Base-by-base conservation (phyloP, 2,329 filamentous ascomycete species). In the Cladophialophora psammophila region DNA sequence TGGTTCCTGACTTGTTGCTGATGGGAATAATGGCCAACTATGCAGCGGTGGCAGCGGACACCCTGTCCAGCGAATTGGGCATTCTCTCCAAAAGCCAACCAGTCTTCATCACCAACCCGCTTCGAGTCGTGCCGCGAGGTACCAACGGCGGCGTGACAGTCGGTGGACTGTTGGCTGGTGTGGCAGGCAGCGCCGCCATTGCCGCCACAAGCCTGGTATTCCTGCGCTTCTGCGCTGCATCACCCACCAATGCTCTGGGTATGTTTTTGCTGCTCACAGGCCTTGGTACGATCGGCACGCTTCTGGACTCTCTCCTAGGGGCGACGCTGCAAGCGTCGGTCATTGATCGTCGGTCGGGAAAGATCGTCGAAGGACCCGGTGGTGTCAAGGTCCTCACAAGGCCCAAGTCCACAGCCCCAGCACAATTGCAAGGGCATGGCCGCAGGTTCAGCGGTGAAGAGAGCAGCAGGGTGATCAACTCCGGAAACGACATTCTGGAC, bases 101-200 rank as follows among this genome's bases (percentile, higher is more conserved):
- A 8, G 88, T 94, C 40, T 87, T 99, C 42, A 94, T 99, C 76
- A 97, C 93, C 3, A 94, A 91, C 13, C 59, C 59, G 38, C 88
- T 86, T 15, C 89, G 91, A 66, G 86, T 87, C 70, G 95, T 98
- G 0, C 94, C 95, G 0, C 90, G 87, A 1, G 95, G 95, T 58
- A 98, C 95, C 50, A 99, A 99, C 76, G 95, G 95, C 36, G 95
- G 94, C 15, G 92, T 99, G 8, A 96, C 93, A 0, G 72, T 88
- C 0, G 82, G 87, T 54, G 95, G 95, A 0, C 81, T 97, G 0
- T 80, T 83, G 0, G 92, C 93, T 1, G 94, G 93, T 0, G 77
- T 91, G 20, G 76, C 91, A 0, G 94, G 94, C 2, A 90, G 92
- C 9, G 85, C 91, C 45, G 79, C 85, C 64, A 84, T 94, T 55